Conservation (phyloP, 73 alveolate genomes). For the Tetrahymena malaccensis region DNA sequence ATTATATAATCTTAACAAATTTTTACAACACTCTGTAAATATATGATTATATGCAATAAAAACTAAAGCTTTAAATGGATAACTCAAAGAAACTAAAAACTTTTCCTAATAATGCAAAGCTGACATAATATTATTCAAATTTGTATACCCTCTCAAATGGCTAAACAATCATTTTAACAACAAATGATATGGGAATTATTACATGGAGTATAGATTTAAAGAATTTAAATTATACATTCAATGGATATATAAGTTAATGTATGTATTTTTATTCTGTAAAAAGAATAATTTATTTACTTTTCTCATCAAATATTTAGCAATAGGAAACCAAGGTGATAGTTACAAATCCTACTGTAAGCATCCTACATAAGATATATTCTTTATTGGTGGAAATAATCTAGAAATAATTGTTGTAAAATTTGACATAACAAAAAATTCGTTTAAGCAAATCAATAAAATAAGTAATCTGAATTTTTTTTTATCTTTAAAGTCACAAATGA, state of each 20-base stretch:
- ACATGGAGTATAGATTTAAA: not conserved
- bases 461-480: too few relatives aligned
- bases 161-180: not conserved
- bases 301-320: not conserved
- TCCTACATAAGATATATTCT: not conserved
- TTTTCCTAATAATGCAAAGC: not conserved
- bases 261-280: too few relatives aligned
- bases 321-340: not conserved
- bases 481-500: too few relatives aligned
- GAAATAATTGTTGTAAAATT: not conserved
- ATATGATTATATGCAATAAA: not conserved
- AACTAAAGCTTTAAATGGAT: not conserved
- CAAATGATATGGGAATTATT: not conserved
- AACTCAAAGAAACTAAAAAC: not conserved
- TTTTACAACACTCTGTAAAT: too few relatives aligned
- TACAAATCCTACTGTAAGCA: not conserved
- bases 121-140: not conserved
- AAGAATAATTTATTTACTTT: not conserved
- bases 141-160: not conserved
- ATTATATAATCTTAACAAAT: not conserved
- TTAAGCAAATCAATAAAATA: not conserved
- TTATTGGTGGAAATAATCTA: not conserved
- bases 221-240: too few relatives aligned
- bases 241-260: not conserved
- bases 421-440: not conserved